Base-by-base conservation (phyloP, 78 protist species). In the Tieghemostelium lacteum region DNA sequence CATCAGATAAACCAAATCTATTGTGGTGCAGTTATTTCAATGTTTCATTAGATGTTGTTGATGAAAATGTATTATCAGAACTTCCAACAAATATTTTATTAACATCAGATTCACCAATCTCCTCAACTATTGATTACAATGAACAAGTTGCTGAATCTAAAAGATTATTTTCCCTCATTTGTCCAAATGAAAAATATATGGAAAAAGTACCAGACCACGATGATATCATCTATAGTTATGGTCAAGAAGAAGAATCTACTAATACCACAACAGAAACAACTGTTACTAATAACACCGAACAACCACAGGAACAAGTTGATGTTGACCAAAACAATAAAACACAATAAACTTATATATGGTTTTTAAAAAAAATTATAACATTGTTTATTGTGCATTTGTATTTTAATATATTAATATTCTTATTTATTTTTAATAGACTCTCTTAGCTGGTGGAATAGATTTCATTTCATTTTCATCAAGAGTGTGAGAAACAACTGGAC, bases 381-480 rank as follows among this genome's bases (percentile, higher is more conserved):
- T 6, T 45, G 10, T 45, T 14, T 45, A 55, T 55, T 55, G 20
- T 19, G 16, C 3, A 55, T 19, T 19, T 55, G 16, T 20, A 19
- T 55, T 55, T 55, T 55, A 20, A 19, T 55, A 19, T 3, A 55
- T 55, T 3, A 55, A 24, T 5, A 3, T 12, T 24, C 39, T 31
- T 14, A 7, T 66, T 66, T 5, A 45, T 45, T 28, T 69, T 83
- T 78, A 93, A 40, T 93, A 93, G 39, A 54, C 76, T 42, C 96
- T 69, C 57, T 72, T 86, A 24, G 40, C 33, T 33, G 89, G 96
- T 40, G 88, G 76, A 76, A 94, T 61, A 17, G 96, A 36, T 24
- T 70, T 52, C 60, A 88, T 33, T 69, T 93, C 96, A 37, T 37
- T 16, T 69, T 75, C 86, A 42, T 89, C 93, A 63, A 94, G 75